phyloP scores from a whole-genome alignment of 495 filamentous ascomycete species.

The Astrothelium macrocarpum region DNA sequence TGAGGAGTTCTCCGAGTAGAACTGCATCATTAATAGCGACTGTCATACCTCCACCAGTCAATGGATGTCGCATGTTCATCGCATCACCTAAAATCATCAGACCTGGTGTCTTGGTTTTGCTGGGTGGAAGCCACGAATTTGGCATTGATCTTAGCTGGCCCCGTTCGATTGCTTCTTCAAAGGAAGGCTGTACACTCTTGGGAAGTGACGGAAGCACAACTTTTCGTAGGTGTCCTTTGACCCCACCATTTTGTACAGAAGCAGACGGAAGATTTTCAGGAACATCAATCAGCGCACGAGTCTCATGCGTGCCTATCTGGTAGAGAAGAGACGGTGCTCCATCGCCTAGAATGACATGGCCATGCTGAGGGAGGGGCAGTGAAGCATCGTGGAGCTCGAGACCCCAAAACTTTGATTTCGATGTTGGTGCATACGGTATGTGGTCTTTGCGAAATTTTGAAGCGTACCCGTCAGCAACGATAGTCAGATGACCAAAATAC shows the following conservation, averaged over 20 bases:
- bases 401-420: constrained; percentile 78
- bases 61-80: constrained; percentile 91
- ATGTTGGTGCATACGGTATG: constrained; percentile 56
- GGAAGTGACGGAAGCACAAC: constrained; percentile 72
- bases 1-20: constrained; percentile 59
- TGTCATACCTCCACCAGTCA: constrained; percentile 94
- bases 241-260: constrained; percentile 58
- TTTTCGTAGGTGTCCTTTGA: constrained; percentile 69
- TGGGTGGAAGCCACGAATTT: constrained; percentile 79
- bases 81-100: constrained; percentile 82
- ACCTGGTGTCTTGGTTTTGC: constrained; percentile 59
- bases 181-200: constrained; percentile 57
- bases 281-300: constrained; percentile 83
- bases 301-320: constrained; percentile 94
- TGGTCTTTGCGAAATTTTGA: constrained; percentile 84
- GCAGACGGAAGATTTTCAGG: constrained; percentile 70
- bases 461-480: constrained; percentile 87
- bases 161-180: constrained; percentile 62
- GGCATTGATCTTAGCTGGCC: constrained; percentile 78
- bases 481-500: constrained; percentile 80
- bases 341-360: constrained; percentile 79
- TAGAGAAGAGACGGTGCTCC: constrained; percentile 80
- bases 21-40: constrained; percentile 85
- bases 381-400: constrained; percentile 82
- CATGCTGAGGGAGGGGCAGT: constrained; percentile 62